A percentile compares a stretch with the other conserved stretches of the same genome.
Conservation (phyloP, 768 basidiomycete species). For the Fomitopsis serialis region DNA sequence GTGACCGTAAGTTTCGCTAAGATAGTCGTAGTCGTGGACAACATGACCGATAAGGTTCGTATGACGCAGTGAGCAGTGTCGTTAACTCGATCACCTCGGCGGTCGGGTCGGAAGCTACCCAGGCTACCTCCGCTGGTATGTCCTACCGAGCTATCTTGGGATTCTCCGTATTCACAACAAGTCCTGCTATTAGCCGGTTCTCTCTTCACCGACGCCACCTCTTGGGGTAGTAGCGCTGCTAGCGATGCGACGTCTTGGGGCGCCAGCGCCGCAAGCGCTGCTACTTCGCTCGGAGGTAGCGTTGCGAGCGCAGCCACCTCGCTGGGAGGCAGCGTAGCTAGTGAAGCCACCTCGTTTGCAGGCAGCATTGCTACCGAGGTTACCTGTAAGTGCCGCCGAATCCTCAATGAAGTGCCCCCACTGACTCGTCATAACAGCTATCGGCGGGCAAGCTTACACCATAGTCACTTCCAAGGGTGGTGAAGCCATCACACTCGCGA, state of each 20-base stretch:
- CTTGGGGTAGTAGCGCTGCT: conserved; percentile 18
- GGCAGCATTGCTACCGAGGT: conserved; percentile 23
- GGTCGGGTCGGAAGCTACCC: conserved; percentile 23
- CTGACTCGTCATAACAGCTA: conserved; percentile 31
- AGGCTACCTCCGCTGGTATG: conserved; percentile 22
- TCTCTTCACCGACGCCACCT: conserved; percentile 30
- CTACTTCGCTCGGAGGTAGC: conserved; percentile 26
- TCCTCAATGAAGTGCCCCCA: neutral
- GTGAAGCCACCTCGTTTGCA: too few relatives aligned
- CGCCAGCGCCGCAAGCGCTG: conserved; percentile 21
- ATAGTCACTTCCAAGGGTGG: conserved; percentile 57
- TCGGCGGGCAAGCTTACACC: conserved; percentile 47
- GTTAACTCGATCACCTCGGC: conserved; percentile 35
- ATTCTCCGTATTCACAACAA: neutral
- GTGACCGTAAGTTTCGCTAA: conserved; percentile 35
- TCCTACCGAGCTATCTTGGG: neutral
- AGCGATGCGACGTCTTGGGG: conserved; percentile 26
- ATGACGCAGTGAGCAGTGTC: conserved; percentile 28
- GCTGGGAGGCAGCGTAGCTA: conserved; percentile 23
- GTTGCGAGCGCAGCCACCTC: conserved; percentile 22
- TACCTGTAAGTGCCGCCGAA: conserved; percentile 20
- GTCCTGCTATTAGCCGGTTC: conserved; percentile 27
- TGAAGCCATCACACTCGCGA: conserved; percentile 52
- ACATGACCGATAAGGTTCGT: neutral
- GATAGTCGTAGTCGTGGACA: neutral